Evolutionary conservation across 208 protist genomes (phyloP), one percentile per base, ranked within the genome.

Genomic region (Angomonas ambiguus): DNA sequence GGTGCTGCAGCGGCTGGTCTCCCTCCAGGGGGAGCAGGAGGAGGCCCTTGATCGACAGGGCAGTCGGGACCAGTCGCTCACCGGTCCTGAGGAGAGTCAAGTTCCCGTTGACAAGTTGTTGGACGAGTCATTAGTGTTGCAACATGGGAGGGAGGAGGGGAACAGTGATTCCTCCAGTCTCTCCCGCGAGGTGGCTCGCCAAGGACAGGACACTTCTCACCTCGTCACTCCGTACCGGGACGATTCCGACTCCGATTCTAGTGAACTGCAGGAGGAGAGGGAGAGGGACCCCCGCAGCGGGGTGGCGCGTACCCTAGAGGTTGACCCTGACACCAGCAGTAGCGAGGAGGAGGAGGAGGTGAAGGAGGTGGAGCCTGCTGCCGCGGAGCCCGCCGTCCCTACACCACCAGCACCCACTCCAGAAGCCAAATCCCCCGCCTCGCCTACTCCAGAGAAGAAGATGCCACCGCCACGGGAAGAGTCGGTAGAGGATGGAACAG

Each of bases 21-120:
- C 74, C 18, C 70, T 95, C 62, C 87, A 92, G 58, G 75, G 73
- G 1, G 79, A 92, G 69, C 82, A 92, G 74, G 77, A 80, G 55
- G 74, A 78, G 49, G 74, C 65, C n/a, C 41, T 82, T 16, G 70
- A 70, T 45, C 55, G 53, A 1, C 60, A 59, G 48, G 27, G 49
- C 27, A 6, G 30, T 31, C 1, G 28, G 62, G 42, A 32, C 10
- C 18, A 24, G 41, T 27, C 30, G 45, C 16, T 67, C 34, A n/a
- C 64, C 48, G 3, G n/a, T 32, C 22, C 42, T 34, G 32, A 63
- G 8, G 58, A 66, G 1, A 30, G 42, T 28, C 35, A 2, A 10
- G 48, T 60, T 1, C 33, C 58, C 2, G 30, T 49, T 22, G 53
- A 41, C 1, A 55, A 53, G 11, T 27, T 77, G 24, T 33, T 74